A percentile compares a stretch with the other conserved stretches of the same genome.
phyloP scores from a whole-genome alignment of 2,329 filamentous ascomycete genomes.

The Stachybotrys chartarum region DNA sequence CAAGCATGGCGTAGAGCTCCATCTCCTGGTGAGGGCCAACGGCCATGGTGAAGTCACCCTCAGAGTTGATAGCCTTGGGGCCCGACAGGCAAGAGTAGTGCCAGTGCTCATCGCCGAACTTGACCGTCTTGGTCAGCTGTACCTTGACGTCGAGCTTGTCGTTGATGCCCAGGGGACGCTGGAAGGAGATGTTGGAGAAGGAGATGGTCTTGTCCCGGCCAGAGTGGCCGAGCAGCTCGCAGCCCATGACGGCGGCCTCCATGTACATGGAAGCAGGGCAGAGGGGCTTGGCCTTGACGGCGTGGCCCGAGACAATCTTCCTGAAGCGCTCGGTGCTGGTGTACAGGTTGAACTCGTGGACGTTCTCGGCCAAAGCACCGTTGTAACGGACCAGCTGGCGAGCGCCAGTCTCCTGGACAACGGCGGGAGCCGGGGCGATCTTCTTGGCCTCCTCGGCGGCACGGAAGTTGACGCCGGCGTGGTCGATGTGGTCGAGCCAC shows the following conservation, averaged over 20 bases:
- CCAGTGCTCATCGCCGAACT: slow-evolving; percentile 3
- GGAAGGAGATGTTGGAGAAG: slow-evolving; percentile 8
- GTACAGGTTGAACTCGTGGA: background rate
- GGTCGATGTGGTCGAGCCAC: slow-evolving; percentile 10
- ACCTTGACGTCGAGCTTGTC: slow-evolving; percentile 5
- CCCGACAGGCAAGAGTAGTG: slow-evolving; percentile 5
- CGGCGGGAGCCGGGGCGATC: background rate
- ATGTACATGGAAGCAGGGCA: slow-evolving; percentile 15
- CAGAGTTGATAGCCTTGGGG: slow-evolving; percentile 4
- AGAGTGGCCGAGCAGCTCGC: slow-evolving; percentile 5
- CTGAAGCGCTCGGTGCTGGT: slow-evolving; percentile 1
- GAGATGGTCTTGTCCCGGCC: slow-evolving; percentile 5
- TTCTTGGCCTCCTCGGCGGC: background rate
- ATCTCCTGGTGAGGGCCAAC: slow-evolving; percentile 3
- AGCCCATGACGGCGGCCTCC: slow-evolving; percentile 10
- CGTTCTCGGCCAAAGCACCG: background rate
- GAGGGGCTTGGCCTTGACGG: slow-evolving; percentile 8
- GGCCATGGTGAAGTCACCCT: slow-evolving; percentile 6
- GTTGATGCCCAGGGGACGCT: slow-evolving; percentile 5
- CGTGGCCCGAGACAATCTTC: slow-evolving; percentile 9
- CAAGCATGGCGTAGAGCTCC: slow-evolving; percentile 6
- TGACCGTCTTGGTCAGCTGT: slow-evolving; percentile 1
- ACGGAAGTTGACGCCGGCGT: slow-evolving; percentile 2
- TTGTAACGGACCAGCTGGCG: slow-evolving; percentile 5
- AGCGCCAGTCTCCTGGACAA: background rate